These are phyloP conservation scores for Ogataea allantospora DNA, from an alignment of 805 yeast species.

Conservation along the genomic window DNA sequence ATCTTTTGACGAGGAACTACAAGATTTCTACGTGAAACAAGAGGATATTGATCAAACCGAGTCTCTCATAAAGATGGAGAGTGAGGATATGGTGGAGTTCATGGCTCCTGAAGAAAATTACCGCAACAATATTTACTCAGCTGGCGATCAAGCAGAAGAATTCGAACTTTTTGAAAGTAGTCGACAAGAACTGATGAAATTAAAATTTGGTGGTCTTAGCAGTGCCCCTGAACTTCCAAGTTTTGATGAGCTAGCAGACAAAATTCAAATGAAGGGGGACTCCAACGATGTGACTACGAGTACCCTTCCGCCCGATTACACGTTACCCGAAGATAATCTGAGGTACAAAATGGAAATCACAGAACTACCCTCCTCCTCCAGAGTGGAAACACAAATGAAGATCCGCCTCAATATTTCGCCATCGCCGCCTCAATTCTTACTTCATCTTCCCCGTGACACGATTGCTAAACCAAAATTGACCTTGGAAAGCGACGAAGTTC, in stretches of 20 bases:
- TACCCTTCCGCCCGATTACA: constrained; percentile 31
- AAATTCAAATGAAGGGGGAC: constrained; percentile 14
- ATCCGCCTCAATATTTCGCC: constrained; percentile 67
- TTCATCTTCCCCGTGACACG: constrained; percentile 84
- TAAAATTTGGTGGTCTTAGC: constrained; percentile 48
- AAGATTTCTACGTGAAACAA: constrained; percentile 1
- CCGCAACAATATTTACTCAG: constrained; percentile 5
- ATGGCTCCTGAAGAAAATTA: constrained; percentile 11
- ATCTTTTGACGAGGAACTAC: constrained; percentile 7
- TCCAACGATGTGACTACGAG: constrained; percentile 29
- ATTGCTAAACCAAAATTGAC: constrained; percentile 85
- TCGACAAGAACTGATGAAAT: constrained; percentile 48
- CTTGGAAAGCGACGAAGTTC: constrained; percentile 47
- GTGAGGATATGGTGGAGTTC: constrained; percentile 5
- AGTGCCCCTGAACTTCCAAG: constrained; percentile 6
- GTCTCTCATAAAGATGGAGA: constrained; percentile 18
- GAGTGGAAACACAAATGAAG: constrained; percentile 96
- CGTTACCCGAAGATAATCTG: constrained; percentile 19
- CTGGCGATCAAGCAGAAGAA: constrained; percentile 23
- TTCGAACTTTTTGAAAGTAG: constrained; percentile 40
- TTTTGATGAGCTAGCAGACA: constrained; percentile 11
- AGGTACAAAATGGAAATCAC: constrained; percentile 50
- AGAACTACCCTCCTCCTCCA: constrained; percentile 74
- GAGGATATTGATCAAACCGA: constrained; percentile 2
- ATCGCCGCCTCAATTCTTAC: constrained; percentile 66